Evolutionary conservation across 179 eudicot genomes (phyloP).

Genomic region (Beta lomatogona): DNA sequence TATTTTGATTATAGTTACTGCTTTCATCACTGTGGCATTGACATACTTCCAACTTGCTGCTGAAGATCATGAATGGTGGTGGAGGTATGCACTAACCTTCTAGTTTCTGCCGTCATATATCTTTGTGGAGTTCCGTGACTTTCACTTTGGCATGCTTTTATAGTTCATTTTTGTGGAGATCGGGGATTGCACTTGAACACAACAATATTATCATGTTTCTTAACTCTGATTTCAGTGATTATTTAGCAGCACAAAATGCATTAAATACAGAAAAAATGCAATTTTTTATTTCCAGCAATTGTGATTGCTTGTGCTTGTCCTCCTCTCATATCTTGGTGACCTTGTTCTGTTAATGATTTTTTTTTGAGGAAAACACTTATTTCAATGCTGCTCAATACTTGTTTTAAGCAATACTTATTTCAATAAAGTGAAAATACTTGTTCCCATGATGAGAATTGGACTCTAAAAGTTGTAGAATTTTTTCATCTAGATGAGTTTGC

Average conservation of each 20-base stretch:
- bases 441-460: not conserved
- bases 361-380: not conserved
- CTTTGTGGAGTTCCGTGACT: not conserved
- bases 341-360: not conserved
- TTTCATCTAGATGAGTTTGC: not conserved
- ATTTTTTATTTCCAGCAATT: not conserved
- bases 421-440: not conserved
- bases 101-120: not conserved
- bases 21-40: constrained; percentile 51
- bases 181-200: not conserved
- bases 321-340: not conserved
- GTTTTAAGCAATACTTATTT: not conserved
- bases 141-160: not conserved
- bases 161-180: not conserved
- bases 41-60: constrained; percentile 57
- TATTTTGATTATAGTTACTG: constrained; percentile 46
- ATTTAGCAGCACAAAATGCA: not conserved
- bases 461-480: not conserved
- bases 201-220: not conserved
- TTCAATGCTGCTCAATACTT: no score
- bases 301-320: not conserved
- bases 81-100: constrained; percentile 36
- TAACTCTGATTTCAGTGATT: not conserved
- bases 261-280: no score
- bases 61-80: constrained; percentile 56